A percentile compares a stretch with the other conserved stretches of the same genome.
Conservation (phyloP, 208 protist species). For the Leptomonas pyrrhocoris region DNA sequence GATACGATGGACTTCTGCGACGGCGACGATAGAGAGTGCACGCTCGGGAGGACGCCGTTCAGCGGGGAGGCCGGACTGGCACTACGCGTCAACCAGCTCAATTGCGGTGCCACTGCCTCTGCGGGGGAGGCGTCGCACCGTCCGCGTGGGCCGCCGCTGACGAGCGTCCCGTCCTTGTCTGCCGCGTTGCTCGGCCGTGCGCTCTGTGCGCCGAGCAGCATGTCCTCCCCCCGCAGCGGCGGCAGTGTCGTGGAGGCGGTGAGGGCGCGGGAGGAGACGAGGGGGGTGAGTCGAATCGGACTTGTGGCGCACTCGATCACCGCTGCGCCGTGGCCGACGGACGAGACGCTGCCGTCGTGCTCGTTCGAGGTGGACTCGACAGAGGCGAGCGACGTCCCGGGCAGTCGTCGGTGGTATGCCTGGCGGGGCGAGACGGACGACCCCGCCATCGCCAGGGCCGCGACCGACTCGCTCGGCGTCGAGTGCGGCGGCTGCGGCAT, state of each 20-base stretch:
- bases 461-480: constrained; percentile 9
- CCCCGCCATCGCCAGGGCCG: not conserved
- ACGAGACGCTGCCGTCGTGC: constrained; percentile 8
- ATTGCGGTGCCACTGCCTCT: not conserved
- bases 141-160: not conserved
- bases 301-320: not conserved
- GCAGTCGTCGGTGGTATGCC: constrained; percentile 6
- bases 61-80: too few relatives aligned
- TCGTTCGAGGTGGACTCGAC: constrained; percentile 1
- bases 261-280: not conserved
- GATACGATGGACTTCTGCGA: constrained; percentile 1
- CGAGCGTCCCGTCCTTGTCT: not conserved
- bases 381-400: constrained; percentile 1
- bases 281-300: not conserved
- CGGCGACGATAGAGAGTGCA: not conserved
- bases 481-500: not conserved
- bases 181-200: constrained; percentile 1
- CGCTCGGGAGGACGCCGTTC: not conserved
- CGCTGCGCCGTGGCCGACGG: not conserved
- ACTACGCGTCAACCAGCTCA: too few relatives aligned
- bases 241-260: constrained; percentile 9
- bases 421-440: not conserved
- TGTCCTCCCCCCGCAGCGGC: not conserved
- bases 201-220: not conserved
- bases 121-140: not conserved